Evolutionary conservation across 805 yeast species (phyloP).

Genomic region (Metschnikowia proteae): DNA sequence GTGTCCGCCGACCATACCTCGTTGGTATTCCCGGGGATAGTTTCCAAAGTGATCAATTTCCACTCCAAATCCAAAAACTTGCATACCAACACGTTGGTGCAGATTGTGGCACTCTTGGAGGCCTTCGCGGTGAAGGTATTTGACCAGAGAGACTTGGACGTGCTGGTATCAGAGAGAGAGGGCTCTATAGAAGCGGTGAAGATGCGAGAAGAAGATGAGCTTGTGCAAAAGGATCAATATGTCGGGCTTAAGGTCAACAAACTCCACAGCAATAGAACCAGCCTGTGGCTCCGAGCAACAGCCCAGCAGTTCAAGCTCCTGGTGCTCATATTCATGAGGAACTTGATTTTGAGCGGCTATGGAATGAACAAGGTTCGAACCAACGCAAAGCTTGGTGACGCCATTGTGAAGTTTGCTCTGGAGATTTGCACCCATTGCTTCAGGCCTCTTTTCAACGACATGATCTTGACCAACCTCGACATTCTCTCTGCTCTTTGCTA

Average conservation of each 20-base stretch:
- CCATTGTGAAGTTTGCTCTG: constrained; percentile 22
- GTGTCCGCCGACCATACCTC: constrained; percentile 32
- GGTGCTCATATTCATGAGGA: constrained; percentile 29
- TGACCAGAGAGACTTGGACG: constrained; percentile 21
- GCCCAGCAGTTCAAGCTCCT: constrained; percentile 36
- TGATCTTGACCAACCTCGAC: constrained; percentile 31
- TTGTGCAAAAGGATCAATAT: background rate
- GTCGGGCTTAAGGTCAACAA: background rate
- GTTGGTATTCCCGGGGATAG: constrained; percentile 39
- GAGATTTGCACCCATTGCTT: constrained; percentile 26
- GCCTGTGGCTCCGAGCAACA: constrained; percentile 37
- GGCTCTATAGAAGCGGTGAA: background rate
- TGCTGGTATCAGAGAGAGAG: background rate
- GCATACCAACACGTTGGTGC: constrained; percentile 21
- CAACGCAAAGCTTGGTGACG: constrained; percentile 22
- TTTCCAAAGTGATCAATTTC: constrained; percentile 32
- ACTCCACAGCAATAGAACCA: constrained; percentile 16
- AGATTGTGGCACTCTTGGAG: constrained; percentile 22
- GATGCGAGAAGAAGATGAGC: background rate
- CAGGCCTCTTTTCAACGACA: constrained; percentile 28
- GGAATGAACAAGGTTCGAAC: constrained; percentile 19
- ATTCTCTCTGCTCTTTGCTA: constrained; percentile 23
- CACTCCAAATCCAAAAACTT: constrained; percentile 19
- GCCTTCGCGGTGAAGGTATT: constrained; percentile 28
- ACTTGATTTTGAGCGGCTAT: constrained; percentile 20